Evolutionary conservation across 179 eudicot genomes (phyloP), one percentile per base, ranked within the genome.

Genomic region (Vitellaria paradoxa): DNA sequence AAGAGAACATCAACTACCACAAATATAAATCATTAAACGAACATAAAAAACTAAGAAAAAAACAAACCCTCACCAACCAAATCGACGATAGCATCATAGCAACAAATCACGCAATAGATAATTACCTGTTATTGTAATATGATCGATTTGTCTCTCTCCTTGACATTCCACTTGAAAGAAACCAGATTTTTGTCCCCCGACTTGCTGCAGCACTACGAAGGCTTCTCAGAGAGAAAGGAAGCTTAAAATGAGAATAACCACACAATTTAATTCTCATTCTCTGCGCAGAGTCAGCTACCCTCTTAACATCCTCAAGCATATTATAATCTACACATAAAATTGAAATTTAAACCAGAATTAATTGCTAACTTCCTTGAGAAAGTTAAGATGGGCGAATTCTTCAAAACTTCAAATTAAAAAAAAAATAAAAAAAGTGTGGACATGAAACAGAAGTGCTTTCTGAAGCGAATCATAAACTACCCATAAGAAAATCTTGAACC

Each of bases 301-400:
- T 88, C 81, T 94, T 96, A 78, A 89, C 89, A 78, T 92, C 97
- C 87, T 96, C 98, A 71, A 96, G 91, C 93, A 94, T 78, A 75
- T 89, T 81, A 82, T 87, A 96, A 81, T 96, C 99, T 96, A 78
- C 73, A 30, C 71, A 18, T 45, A 76, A 69, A 57, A 74, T 12
- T 60, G 13, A 52, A 17, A 30, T 21, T n/a, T 57, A 24, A 71
- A 66, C 12, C n/a, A 21, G 23, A 45, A 61, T 21, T 21, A 72
- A 24, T 9, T 18, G 67, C 57, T 9, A 57, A 50, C 50, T 70
- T 62, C 68, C 12, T 6, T 45, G 53, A 68, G 50, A 45, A 73
- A 21, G 64, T 9, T 49, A 9, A 30, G 37, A 30, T 30, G 13
- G 23, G 24, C 11, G 47, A 77, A 8, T 7, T n/a, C 42, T 70